phyloP scores from a whole-genome alignment of 1,139 yeast genomes.

The Hyphopichia wangnamkhiaoensis region DNA sequence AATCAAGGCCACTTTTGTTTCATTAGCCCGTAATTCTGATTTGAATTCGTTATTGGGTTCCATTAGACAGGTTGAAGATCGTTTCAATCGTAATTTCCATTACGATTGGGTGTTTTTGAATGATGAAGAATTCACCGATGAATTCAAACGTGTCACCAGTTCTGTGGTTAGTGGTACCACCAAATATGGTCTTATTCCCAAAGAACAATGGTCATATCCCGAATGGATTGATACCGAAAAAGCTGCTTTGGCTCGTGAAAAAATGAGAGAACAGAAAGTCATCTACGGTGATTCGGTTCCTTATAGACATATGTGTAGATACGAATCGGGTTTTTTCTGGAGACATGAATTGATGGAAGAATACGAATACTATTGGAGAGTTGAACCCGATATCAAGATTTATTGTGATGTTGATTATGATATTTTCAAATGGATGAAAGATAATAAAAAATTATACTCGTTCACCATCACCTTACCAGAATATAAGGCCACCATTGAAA shows the following conservation, averaged over 20 bases:
- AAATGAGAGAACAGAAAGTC: constrained; percentile 52
- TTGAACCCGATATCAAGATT: constrained; percentile 80
- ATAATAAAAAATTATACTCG: constrained; percentile 70
- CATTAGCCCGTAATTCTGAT: constrained; percentile 46
- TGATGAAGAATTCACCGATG: constrained; percentile 42
- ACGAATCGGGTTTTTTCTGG: constrained; percentile 87
- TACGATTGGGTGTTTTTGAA: constrained; percentile 52
- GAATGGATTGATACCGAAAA: constrained; percentile 57
- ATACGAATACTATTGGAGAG: constrained; percentile 91
- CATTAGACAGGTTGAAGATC: constrained; percentile 47
- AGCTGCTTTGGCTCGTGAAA: constrained; percentile 53
- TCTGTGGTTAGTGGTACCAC: constrained; percentile 41
- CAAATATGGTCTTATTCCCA: constrained; percentile 45
- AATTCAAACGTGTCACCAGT: constrained; percentile 36
- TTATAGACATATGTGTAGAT: constrained; percentile 89
- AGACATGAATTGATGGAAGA: constrained; percentile 70
- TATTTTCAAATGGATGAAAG: constrained; percentile 78
- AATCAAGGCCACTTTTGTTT: constrained; percentile 47
- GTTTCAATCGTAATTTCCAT: constrained; percentile 42
- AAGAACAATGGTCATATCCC: constrained; percentile 55
- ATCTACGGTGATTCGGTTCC: constrained; percentile 63
- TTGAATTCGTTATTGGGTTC: constrained; percentile 37
- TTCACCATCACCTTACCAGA: constrained; percentile 85
- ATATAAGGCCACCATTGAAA: constrained; percentile 74
- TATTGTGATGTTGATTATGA: constrained; percentile 83